Evolutionary conservation across 2,329 filamentous ascomycete species (phyloP).

Genomic region (Thelonectria olida): DNA sequence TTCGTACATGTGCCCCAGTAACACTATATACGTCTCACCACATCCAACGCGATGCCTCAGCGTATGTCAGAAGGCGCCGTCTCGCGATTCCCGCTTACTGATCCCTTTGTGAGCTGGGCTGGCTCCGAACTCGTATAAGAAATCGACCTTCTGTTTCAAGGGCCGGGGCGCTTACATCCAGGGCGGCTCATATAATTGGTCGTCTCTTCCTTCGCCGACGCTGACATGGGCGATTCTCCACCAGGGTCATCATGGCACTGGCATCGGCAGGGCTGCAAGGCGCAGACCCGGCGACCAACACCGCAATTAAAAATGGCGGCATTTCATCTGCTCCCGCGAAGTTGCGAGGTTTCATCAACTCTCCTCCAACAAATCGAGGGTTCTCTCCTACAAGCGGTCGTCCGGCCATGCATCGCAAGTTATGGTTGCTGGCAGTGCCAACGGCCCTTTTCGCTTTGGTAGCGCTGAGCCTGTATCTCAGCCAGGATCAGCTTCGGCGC

Average conservation of each 20-base stretch:
- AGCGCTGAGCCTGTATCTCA: constrained; percentile 7
- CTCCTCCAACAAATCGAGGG: not conserved
- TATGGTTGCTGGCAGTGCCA: constrained; percentile 10
- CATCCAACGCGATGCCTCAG: not conserved
- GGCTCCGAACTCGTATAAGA: not conserved
- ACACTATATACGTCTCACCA: not conserved
- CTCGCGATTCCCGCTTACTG: not conserved
- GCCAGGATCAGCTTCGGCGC: not conserved
- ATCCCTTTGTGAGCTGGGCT: not conserved
- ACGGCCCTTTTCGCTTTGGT: constrained; percentile 5
- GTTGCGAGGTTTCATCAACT: not conserved
- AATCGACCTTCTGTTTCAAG: not conserved
- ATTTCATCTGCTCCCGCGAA: not conserved
- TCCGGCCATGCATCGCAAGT: constrained; percentile 5
- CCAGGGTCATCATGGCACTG: not conserved
- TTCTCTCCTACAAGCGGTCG: not conserved
- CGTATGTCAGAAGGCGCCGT: not conserved
- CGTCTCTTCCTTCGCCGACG: not conserved
- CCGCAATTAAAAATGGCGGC: not conserved
- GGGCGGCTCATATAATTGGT: not conserved
- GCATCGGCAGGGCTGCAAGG: not conserved
- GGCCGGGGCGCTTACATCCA: not conserved
- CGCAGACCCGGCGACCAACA: not conserved
- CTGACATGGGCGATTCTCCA: not conserved
- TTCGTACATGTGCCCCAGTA: not conserved